Evolutionary conservation across 108 stramenopile species (phyloP), one percentile per base, ranked within the genome.

Genomic region (Cylindrotheca fusiformis): DNA sequence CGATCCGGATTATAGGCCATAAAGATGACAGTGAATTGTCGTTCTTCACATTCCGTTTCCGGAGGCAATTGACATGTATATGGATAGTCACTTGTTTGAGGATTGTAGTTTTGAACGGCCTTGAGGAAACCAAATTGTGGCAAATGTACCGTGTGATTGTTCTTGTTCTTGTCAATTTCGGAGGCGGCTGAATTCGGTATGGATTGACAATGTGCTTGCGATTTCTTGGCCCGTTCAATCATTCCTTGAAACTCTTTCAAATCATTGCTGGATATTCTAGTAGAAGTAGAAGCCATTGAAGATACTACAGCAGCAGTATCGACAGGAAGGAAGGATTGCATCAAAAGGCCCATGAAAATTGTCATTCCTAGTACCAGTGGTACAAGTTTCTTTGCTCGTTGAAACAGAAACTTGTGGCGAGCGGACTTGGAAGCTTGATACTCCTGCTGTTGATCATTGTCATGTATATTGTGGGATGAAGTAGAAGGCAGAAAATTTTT

Each of bases 1-100:
- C 84, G 74, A 61, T 82, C 80, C 0, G 77, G 77, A 66, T 76
- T 74, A 63, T 85, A 76, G 8, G 80, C 80, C 72, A 85, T 75
- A 71, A 85, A 81, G 33, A 85, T 68, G 36, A 85, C 75, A 10
- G 79, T 79, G 41, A 85, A 81, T 25, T 69, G 53, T 2, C 64
- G 47, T 32, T 79, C 84, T 3, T 64, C 32, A 47, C 84, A 85
- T 58, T 79, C 84, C 12, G 32, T 76, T 53, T 67, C 70, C 14
- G 78, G 78, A 0, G 84, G 84, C 17, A 79, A 20, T 49, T 58
- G 19, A 58, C 83, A 84, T 30, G 74, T 25, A 55, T 77, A 82
- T 30, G 65, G 46, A 46, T 65, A 58, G 12, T 32, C 32, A 19
- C 30, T 25, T 23, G 20, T 8, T 8, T n/a, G 51, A 22, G 30